Base-by-base conservation (phyloP, 2,329 filamentous ascomycete genomes). In the Cladosporium austrohemisphaericum region DNA sequence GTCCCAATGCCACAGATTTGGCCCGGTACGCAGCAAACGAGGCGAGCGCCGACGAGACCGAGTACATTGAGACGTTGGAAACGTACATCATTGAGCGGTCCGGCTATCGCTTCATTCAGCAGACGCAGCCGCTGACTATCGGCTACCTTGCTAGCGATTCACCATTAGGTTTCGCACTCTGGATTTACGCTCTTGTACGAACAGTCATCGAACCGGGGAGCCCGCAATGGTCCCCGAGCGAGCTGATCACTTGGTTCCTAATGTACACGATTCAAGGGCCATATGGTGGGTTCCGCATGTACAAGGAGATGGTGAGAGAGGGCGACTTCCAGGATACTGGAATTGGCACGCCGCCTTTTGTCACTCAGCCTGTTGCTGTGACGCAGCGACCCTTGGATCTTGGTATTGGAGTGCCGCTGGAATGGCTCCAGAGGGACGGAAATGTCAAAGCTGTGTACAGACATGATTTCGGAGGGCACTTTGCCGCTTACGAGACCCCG, bases 121-220 rank as follows among this genome's bases (percentile, higher is more conserved):
- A 37, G 11, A 47, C 44, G 6, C 32, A 29, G 25, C 86, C 86
- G 0, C 80, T 86, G 38, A 90, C 86, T 0, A 62, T 90, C 0
- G 82, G 81, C 0, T 86, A 86, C 58, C 80, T 73, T 0, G 71
- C 89, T 3, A 73, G 78, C 1, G 85, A 89, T 61, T 83, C 77
- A 4, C 86, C 86, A 0, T 77, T 86, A 0, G 84, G 77, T 0
- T 69, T 88, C 4, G 71, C 90, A 1, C 78, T 84, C 0, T 91
- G 86, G 86, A 81, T 90, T 28, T 86, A 86, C 57, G 86, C 90
- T 66, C 7, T 46, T 0, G 36, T 46, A 32, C 14, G 41, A 25
- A 14, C n/a, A 4, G 23, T 25, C 11, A 23, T 46, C 9, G 32
- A 46, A 6, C 41, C 41, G 20, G 14, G 31, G 5, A 26, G 22